These are phyloP conservation scores for Rhodamnia argentea DNA, from an alignment of 345 rosid species.

Conservation along the genomic window DNA sequence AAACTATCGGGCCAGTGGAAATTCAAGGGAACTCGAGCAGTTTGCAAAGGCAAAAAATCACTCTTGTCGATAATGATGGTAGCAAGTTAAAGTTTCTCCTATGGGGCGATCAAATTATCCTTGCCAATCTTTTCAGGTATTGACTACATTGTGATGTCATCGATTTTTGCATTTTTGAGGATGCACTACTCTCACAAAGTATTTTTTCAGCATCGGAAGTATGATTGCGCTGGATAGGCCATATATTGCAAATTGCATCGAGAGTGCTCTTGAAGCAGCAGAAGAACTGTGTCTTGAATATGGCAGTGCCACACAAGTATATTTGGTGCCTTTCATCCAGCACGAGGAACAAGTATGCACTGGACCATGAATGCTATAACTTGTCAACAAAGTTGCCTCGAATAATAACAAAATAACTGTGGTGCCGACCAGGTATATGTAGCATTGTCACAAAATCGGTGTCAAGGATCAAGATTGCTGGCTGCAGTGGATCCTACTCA, in stretches of 20 bases:
- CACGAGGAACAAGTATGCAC: slow-evolving; percentile 68
- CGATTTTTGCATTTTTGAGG: not conserved
- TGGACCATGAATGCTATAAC: not conserved
- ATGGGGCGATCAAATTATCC: slow-evolving; percentile 84
- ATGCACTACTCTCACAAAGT: not conserved
- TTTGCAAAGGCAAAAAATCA: slow-evolving; percentile 50
- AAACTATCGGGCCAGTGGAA: slow-evolving; percentile 68
- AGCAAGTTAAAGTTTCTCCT: slow-evolving; percentile 52
- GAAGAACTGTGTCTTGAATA: slow-evolving; percentile 77
- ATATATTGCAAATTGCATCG: slow-evolving; percentile 51
- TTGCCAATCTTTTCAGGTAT: slow-evolving; percentile 87
- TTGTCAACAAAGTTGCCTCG: not conserved
- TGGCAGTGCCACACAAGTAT: slow-evolving; percentile 89
- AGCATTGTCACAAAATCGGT: slow-evolving; percentile 48
- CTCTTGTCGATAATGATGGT: slow-evolving; percentile 69
- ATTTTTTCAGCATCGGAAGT: slow-evolving; percentile 64
- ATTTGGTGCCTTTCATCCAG: slow-evolving; percentile 63
- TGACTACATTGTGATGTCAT: slow-evolving; percentile 8
- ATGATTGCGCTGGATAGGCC: slow-evolving; percentile 87
- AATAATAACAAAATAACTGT: slow-evolving; percentile 1
- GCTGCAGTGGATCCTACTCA: slow-evolving; percentile 44
- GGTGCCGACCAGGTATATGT: slow-evolving; percentile 54
- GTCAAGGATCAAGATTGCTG: slow-evolving; percentile 56
- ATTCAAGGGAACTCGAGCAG: slow-evolving; percentile 36
- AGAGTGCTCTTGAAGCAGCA: slow-evolving; percentile 39